Evolutionary conservation across 306 rosid species (phyloP).

Genomic region (Castanea sativa): DNA sequence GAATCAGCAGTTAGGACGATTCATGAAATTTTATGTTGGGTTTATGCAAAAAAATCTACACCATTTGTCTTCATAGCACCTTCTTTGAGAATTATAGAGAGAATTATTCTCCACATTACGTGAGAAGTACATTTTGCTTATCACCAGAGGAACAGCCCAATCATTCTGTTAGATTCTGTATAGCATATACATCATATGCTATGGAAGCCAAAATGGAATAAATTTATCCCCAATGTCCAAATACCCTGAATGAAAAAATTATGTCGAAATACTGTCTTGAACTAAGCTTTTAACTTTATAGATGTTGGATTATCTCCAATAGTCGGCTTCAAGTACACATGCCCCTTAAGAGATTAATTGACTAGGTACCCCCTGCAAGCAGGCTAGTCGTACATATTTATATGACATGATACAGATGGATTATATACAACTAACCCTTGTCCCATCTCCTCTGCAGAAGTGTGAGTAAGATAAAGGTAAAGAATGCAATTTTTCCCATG

Average conservation of each 20-base stretch:
- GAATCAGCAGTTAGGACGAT: background rate
- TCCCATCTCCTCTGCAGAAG: background rate
- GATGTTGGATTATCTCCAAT: background rate
- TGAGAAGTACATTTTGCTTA: background rate
- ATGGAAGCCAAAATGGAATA: background rate
- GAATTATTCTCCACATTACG: background rate
- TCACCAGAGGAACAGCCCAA: background rate
- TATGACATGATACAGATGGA: background rate
- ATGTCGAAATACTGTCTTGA: background rate
- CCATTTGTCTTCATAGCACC: background rate
- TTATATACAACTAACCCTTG: background rate
- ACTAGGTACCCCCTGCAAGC: background rate
- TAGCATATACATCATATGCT: background rate
- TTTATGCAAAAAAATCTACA: background rate
- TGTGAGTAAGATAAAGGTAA: background rate
- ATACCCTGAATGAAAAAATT: background rate
- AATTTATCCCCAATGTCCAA: background rate
- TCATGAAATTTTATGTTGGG: background rate
- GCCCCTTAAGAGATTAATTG: background rate
- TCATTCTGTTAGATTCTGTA: background rate
- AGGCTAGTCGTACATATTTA: background rate
- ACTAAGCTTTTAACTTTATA: background rate
- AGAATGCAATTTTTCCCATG: conserved; percentile 5
- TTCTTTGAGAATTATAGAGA: background rate
- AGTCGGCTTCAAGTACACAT: background rate